Percentiles rank a stretch among this genome's conserved stretches.
phyloP scores from a whole-genome alignment of 2,329 filamentous ascomycete genomes.

The Colletotrichum sojae region DNA sequence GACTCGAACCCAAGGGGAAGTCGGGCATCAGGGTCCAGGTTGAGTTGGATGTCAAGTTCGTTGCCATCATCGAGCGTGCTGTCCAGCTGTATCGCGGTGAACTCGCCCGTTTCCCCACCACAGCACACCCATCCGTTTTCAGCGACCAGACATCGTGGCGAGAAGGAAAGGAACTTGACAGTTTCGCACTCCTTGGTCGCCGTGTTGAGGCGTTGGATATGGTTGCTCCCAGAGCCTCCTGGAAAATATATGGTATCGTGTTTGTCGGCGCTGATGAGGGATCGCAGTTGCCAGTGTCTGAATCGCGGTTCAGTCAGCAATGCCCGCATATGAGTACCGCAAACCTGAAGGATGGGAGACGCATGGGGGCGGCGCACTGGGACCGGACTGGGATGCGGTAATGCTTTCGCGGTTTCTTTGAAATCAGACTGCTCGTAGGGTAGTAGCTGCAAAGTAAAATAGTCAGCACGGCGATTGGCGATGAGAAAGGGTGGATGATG shows the following conservation, averaged over 20 bases:
- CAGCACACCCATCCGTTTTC: constrained; percentile 91
- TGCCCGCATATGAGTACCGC: constrained; percentile 4
- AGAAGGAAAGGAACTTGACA: constrained; percentile 79
- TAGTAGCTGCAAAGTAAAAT: constrained; percentile 64
- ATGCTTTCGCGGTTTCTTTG: constrained; percentile 73
- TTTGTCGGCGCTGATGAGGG: constrained; percentile 87
- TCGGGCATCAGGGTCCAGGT: constrained; percentile 53
- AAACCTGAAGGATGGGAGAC: constrained; percentile 5
- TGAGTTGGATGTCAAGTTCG: constrained; percentile 45
- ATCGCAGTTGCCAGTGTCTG: constrained; percentile 91
- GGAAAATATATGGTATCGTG: constrained; percentile 88
- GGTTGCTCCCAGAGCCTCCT: constrained; percentile 75
- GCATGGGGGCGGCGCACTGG: constrained; percentile 58
- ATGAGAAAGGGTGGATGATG: constrained; percentile 7
- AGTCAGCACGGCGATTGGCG: constrained; percentile 7
- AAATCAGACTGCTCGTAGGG: constrained; percentile 76
- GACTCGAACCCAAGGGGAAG: constrained; percentile 48
- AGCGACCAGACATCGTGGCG: constrained; percentile 88
- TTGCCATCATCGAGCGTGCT: constrained; percentile 51
- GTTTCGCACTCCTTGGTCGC: constrained; percentile 79
- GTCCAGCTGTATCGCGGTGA: constrained; percentile 80
- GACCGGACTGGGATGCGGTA: constrained; percentile 77
- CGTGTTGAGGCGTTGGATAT: constrained; percentile 78
- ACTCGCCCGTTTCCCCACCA: constrained; percentile 90
- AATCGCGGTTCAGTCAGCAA: constrained; percentile 27